Conservation (phyloP, 805 yeast species). For the Starmerella etchellsii region DNA sequence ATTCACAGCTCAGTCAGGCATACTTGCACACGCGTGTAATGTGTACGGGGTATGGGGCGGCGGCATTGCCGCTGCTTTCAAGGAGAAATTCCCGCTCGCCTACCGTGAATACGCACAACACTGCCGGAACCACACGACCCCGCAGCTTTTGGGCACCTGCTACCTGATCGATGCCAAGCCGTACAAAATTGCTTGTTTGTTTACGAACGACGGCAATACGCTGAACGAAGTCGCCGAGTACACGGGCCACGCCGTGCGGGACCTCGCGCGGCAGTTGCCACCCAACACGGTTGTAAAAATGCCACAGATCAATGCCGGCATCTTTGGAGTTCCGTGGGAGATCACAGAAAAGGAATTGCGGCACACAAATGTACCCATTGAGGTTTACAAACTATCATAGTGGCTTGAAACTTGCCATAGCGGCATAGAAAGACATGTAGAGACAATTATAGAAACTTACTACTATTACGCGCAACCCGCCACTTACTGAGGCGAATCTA, state of each 20-base stretch:
- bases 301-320: constrained; percentile 74
- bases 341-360: constrained; percentile 44
- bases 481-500: too few species aligned
- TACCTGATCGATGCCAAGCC: constrained; percentile 34
- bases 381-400: constrained; percentile 36
- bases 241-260: constrained; percentile 40
- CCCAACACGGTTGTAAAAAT: constrained; percentile 33
- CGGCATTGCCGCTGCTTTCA: constrained; percentile 58
- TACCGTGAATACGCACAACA: constrained; percentile 36
- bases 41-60: constrained; percentile 75
- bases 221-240: constrained; percentile 36
- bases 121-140: constrained; percentile 28
- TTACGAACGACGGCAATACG: constrained; percentile 40
- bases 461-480: too few species aligned
- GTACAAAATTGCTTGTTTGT: constrained; percentile 47
- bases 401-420: too few species aligned
- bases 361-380: constrained; percentile 27
- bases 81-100: constrained; percentile 42
- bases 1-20: constrained; percentile 33
- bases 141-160: constrained; percentile 42
- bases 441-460: too few species aligned
- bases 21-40: constrained; percentile 70
- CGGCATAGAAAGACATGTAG: too few species aligned
- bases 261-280: constrained; percentile 31
- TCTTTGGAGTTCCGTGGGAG: constrained; percentile 70